Base-by-base conservation (phyloP, 2,329 filamentous ascomycete genomes). In the Macrophomina phaseolina region DNA sequence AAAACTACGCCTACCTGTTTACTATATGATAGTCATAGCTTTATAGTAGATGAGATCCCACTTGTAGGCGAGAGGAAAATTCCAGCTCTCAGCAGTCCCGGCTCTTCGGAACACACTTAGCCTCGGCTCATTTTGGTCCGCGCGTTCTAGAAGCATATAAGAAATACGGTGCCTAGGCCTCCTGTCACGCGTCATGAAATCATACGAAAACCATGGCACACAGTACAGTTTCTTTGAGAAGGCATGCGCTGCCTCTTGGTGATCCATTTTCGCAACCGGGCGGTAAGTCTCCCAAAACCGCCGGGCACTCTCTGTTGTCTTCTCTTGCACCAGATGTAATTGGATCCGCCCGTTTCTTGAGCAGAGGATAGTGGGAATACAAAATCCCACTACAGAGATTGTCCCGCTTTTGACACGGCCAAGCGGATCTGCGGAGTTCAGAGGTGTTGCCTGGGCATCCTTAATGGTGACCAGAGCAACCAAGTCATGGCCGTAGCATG, bases 181-280 rank as follows among this genome's bases (percentile, higher is more conserved):
- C 40, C 36, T 48, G 9, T 61, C 56, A 5, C 56, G 42, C 8
- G 42, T 18, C n/a, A 34, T 34, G 40, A 61, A 61, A 30, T 61
- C 56, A 42, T 46, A 61, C 4, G 56, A 61, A n/a, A 61, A 61
- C 56, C 56, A 61, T 18, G 56, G 56, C 30, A 61, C 42, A 16
- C 56, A 61, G 14, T 23, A 61, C 6, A 61, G 16, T 38, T 38
- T 32, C 16, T 30, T 40, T 11, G 56, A 30, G 16, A 48, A 48
- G 40, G 23, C 36, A 3, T 38, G 28, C 0, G 30, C 40, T 9
- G 28, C n/a, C 5, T 61, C 40, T n/a, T 34, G 11, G 7, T 48
- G 14, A n/a, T 61, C 42, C 16, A 46, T 16, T 23, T 30, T 48
- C 11, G 42, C 56, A 18, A 34, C n/a, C 11, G 56, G 56, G 1